Conservation (phyloP, 2,329 filamentous ascomycete genomes). For the Fusarium ramigenum region DNA sequence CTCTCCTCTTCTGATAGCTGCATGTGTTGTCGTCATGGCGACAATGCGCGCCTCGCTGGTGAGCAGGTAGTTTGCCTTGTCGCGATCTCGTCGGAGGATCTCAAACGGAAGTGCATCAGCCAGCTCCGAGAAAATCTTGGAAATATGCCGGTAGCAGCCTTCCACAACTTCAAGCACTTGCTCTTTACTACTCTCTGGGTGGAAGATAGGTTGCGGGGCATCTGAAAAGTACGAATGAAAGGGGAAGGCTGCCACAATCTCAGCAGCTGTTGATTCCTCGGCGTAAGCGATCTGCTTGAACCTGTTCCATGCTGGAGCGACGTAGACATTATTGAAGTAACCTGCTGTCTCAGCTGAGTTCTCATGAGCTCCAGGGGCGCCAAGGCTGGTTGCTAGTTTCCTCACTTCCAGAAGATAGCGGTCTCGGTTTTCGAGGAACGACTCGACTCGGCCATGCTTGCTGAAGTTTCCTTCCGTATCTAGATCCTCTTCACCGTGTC, state of each 20-base stretch:
- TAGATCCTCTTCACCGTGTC: conserved; percentile 94
- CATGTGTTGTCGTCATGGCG: conserved; percentile 98
- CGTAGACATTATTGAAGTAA: conserved; percentile 94
- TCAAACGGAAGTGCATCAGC: conserved; percentile 96
- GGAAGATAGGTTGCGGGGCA: conserved; percentile 87
- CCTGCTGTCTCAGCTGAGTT: conserved; percentile 96
- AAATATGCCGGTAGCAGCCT: conserved; percentile 89
- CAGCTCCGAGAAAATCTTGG: conserved; percentile 89
- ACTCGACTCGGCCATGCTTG: conserved; percentile 94
- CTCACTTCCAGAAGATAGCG: conserved; percentile 84
- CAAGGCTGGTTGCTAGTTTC: conserved; percentile 84
- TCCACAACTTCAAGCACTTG: conserved; percentile 77
- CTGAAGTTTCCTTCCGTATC: conserved; percentile 87
- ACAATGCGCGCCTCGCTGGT: conserved; percentile 97
- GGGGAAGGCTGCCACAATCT: conserved; percentile 80
- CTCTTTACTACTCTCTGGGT: conserved; percentile 70
- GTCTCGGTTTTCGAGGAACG: conserved; percentile 88
- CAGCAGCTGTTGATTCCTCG: conserved; percentile 64
- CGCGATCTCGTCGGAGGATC: conserved; percentile 85
- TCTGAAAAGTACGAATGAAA: conserved; percentile 89
- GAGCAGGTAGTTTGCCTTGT: conserved; percentile 95
- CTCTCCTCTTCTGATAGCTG: conserved; percentile 90
- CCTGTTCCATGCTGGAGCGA: conserved; percentile 87
- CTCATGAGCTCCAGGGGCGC: conserved; percentile 91
- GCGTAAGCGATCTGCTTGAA: conserved; percentile 71